Percentiles rank a stretch among this genome's conserved stretches.
phyloP scores from a whole-genome alignment of 192 early-diverging fungal genomes.

The Pilaira anomala region DNA sequence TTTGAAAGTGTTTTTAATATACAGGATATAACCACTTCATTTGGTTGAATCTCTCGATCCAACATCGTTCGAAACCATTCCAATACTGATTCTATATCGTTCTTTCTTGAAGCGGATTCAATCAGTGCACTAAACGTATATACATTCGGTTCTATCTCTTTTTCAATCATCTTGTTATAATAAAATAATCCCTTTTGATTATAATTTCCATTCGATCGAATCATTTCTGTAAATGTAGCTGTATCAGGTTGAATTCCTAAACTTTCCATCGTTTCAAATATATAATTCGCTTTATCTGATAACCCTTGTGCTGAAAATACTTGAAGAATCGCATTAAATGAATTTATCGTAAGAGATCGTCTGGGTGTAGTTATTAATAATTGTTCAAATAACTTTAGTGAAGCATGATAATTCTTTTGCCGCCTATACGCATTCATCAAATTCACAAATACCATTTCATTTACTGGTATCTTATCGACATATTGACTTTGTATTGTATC shows the following conservation, averaged over 20 bases:
- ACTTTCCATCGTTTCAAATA: constrained; percentile 29
- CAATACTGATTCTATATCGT: constrained; percentile 21
- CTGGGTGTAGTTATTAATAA: constrained; percentile 3
- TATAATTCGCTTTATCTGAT: constrained; percentile 12
- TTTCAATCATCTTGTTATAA: constrained; percentile 24
- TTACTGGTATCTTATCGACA: background rate
- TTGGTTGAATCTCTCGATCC: constrained; percentile 15
- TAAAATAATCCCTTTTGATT: constrained; percentile 14
- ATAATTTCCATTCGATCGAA: constrained; percentile 1
- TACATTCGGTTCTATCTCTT: constrained; percentile 23
- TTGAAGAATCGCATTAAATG: constrained; percentile 33
- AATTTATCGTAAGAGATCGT: background rate
- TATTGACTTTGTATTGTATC: background rate
- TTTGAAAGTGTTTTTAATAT: constrained; percentile 23
- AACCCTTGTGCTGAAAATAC: constrained; percentile 26
- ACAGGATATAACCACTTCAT: constrained; percentile 22
- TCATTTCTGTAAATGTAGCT: constrained; percentile 33
- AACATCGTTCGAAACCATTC: constrained; percentile 37
- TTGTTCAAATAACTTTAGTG: constrained; percentile 23
- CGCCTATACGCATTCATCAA: constrained; percentile 26
- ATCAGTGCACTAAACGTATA: constrained; percentile 36
- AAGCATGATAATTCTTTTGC: background rate
- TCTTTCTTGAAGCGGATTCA: constrained; percentile 14
- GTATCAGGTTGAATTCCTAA: constrained; percentile 22
- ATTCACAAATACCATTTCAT: constrained; percentile 13